A percentile compares a stretch with the other conserved stretches of the same genome.
Evolutionary conservation across 148 eudicot genomes (phyloP).

Genomic region (Beta vulgaris): DNA sequence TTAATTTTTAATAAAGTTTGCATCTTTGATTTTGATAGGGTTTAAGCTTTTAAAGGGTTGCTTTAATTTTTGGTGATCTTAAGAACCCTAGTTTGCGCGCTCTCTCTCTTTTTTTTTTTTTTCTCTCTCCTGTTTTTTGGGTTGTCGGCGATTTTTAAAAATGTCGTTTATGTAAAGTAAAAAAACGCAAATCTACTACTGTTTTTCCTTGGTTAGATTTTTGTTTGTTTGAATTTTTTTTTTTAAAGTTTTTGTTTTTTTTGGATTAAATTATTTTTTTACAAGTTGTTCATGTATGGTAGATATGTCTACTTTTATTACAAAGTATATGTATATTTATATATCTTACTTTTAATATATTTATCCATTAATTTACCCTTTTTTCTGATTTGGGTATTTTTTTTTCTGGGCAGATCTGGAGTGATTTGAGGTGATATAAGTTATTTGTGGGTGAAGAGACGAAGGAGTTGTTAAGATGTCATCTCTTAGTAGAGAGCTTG

Average conservation of each 20-base stretch:
- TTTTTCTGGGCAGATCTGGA: conserved; percentile 46
- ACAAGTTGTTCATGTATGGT: not conserved
- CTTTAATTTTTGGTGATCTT: conserved; percentile 33
- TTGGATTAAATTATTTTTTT: not conserved
- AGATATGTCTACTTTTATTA: not conserved
- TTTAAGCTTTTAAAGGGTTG: conserved; percentile 38
- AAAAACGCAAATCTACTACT: conserved; percentile 21
- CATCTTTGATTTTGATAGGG: conserved; percentile 33
- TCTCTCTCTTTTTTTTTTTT: no score
- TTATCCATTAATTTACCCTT: conserved; percentile 4
- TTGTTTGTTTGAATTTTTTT: not conserved
- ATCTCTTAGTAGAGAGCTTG: conserved; percentile 87
- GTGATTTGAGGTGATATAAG: conserved; percentile 21
- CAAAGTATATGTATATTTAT: not conserved
- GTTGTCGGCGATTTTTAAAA: conserved; percentile 30
- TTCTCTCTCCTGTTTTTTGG: not conserved
- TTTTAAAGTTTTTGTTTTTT: not conserved
- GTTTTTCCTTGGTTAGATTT: conserved; percentile 1
- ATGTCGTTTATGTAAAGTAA: conserved; percentile 7
- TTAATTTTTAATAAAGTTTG: conserved; percentile 12
- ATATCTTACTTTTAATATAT: not conserved
- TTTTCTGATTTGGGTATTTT: conserved; percentile 14
- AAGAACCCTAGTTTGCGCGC: conserved; percentile 29
- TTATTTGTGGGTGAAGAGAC: conserved; percentile 23
- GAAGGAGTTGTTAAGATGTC: conserved; percentile 49